Evolutionary conservation across 2,329 filamentous ascomycete genomes (phyloP).

Genomic region (Diaporthe citri): DNA sequence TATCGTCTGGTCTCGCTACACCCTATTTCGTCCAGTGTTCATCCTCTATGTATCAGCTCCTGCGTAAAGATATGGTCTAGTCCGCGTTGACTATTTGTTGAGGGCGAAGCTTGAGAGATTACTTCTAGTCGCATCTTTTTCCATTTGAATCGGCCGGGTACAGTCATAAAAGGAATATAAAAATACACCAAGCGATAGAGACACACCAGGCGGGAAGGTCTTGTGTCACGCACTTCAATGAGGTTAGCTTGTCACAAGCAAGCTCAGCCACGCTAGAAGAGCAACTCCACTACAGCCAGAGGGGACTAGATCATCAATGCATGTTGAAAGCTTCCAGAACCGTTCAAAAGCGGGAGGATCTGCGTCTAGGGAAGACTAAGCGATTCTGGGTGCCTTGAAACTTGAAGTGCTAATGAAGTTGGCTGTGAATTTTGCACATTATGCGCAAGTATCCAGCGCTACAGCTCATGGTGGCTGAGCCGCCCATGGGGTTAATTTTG

Average conservation of each 20-base stretch:
- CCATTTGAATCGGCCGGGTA: too few species aligned
- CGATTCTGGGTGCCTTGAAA: conserved; percentile 1
- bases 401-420: not conserved
- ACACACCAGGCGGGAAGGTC: not conserved
- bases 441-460: not conserved
- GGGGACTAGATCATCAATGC: not conserved
- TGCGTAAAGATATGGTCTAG: too few species aligned
- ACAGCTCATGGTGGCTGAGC: not conserved
- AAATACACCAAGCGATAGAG: not conserved
- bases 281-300: not conserved
- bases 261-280: not conserved
- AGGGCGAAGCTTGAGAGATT: too few species aligned
- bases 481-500: too few species aligned
- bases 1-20: too few species aligned
- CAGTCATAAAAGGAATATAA: too few species aligned
- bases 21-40: too few species aligned
- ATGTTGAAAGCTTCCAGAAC: not conserved
- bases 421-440: not conserved
- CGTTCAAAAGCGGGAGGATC: not conserved
- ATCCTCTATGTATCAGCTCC: too few species aligned
- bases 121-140: too few species aligned
- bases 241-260: not conserved
- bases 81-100: too few species aligned
- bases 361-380: not conserved
- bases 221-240: not conserved